These are phyloP conservation scores for Chenopodium berlandieri DNA, from an alignment of 148 eudicot species.

Conservation along the genomic window DNA sequence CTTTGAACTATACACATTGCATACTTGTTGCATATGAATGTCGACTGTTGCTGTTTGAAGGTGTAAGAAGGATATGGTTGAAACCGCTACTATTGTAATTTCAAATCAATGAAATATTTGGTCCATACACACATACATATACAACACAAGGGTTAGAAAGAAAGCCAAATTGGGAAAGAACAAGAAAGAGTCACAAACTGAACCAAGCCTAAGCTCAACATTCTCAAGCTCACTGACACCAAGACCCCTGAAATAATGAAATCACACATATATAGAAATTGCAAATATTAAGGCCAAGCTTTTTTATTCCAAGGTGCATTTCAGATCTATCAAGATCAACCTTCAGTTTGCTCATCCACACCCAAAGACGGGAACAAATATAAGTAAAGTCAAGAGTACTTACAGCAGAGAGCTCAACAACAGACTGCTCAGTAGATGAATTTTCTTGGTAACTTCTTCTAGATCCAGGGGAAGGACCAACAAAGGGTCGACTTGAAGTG, in stretches of 20 bases:
- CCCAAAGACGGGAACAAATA: background rate
- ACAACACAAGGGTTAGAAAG: background rate
- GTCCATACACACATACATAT: background rate
- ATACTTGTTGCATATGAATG: background rate
- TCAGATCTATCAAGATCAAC: background rate
- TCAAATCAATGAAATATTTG: background rate
- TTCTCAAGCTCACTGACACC: background rate
- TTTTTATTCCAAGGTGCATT: background rate
- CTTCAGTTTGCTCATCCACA: background rate
- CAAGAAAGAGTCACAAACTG: background rate
- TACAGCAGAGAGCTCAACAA: conserved; percentile 43
- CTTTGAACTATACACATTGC: background rate
- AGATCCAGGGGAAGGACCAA: conserved; percentile 32
- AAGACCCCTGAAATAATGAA: background rate
- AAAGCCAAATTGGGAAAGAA: background rate
- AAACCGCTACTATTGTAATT: background rate
- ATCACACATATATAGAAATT: background rate
- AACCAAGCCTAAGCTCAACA: background rate
- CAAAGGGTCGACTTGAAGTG: conserved; percentile 14
- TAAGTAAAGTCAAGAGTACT: conserved; percentile 28
- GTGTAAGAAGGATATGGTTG: background rate
- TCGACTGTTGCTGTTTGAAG: background rate
- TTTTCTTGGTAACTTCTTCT: conserved; percentile 27
- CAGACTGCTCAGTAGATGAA: conserved; percentile 35
- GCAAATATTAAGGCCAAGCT: background rate